Percentiles rank a stretch among this genome's conserved stretches.
These are phyloP conservation scores for Tremella fuciformis DNA, from an alignment of 768 basidiomycete species.

Conservation along the genomic window DNA sequence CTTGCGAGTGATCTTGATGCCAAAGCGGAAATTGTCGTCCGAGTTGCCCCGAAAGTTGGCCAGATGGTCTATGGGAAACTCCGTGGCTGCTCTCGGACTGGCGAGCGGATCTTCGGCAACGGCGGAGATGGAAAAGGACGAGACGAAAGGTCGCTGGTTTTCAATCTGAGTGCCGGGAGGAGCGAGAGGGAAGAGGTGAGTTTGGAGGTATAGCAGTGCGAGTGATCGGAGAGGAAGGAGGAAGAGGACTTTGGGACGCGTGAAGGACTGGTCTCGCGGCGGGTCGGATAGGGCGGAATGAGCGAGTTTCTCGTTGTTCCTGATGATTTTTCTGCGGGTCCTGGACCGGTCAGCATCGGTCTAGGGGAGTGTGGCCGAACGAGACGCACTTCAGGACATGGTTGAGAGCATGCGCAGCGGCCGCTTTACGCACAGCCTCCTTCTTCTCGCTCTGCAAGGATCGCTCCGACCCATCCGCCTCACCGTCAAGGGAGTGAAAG, in stretches of 20 bases:
- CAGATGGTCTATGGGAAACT: conserved; percentile 82
- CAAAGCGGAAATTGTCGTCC: conserved; percentile 90
- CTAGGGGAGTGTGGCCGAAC: not conserved
- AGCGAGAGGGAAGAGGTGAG: conserved; percentile 69
- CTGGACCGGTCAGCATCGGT: conserved; percentile 54
- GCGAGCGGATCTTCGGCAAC: conserved; percentile 63
- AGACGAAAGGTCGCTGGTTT: conserved; percentile 74
- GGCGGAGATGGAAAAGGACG: conserved; percentile 77
- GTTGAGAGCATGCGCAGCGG: conserved; percentile 76
- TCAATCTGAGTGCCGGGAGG: conserved; percentile 75
- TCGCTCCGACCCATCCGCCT: conserved; percentile 51
- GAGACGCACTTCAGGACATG: conserved; percentile 76
- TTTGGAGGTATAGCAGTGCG: conserved; percentile 76
- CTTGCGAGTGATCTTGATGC: conserved; percentile 87
- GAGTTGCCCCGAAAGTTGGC: conserved; percentile 95
- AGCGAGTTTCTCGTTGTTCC: conserved; percentile 90
- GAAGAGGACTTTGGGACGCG: conserved; percentile 87
- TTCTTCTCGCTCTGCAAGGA: conserved; percentile 54
- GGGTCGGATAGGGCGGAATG: conserved; percentile 58
- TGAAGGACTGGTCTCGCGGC: conserved; percentile 91
- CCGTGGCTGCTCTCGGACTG: conserved; percentile 61
- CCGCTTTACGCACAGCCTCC: conserved; percentile 63
- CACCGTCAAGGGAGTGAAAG: conserved; percentile 64
- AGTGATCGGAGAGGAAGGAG: conserved; percentile 90
- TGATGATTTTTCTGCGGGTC: conserved; percentile 82